Evolutionary conservation across 2,329 filamentous ascomycete genomes (phyloP), one percentile per base, ranked within the genome.

Genomic region (Chaetomium sp.): DNA sequence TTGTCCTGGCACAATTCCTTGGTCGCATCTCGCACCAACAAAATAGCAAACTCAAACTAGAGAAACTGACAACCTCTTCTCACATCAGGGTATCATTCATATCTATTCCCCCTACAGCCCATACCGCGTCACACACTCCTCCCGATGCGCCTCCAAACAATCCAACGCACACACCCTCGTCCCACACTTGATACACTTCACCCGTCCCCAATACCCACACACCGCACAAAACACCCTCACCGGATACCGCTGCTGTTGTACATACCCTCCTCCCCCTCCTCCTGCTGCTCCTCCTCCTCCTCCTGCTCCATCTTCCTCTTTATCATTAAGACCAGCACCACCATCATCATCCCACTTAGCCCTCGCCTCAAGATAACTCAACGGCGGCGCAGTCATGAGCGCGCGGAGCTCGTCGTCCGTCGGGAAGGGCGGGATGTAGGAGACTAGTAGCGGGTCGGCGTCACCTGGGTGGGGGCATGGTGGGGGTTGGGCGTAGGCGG

Each of bases 161-260:
- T 88, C 85, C 62, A 91, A 70, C 41, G 87, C 87, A 68, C 88
- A 92, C n/a, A 89, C 84, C 64, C 85, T 78, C 46, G 80, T 81
- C n/a, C 87, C 87, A 71, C 88, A 92, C 73, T 87, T 89, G 69
- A 85, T 79, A 72, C 88, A 92, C 69, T 79, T 80, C 46, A 89
- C 84, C 42, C 84, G 75, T 2, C 88, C 88, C 88, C 88, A 91
- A 70, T 91, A 91, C 11, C 88, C 88, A 67, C 88, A 92, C 36
- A 90, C 82, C 67, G 86, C 86, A 70, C 88, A 92, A 69, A 91
- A 92, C 38, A 75, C 73, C 57, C 87, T 76, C 47, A 74, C 74
- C 2, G 86, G 85, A 60, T 83, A 83, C 45, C 58, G 53, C 11
- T 38, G 4, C 43, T 69, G 73, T 40, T 12, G 37, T 12, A 3